Evolutionary conservation across 176 grass and related monocot genomes (phyloP).

Genomic region (Aegilops sharonensis): DNA sequence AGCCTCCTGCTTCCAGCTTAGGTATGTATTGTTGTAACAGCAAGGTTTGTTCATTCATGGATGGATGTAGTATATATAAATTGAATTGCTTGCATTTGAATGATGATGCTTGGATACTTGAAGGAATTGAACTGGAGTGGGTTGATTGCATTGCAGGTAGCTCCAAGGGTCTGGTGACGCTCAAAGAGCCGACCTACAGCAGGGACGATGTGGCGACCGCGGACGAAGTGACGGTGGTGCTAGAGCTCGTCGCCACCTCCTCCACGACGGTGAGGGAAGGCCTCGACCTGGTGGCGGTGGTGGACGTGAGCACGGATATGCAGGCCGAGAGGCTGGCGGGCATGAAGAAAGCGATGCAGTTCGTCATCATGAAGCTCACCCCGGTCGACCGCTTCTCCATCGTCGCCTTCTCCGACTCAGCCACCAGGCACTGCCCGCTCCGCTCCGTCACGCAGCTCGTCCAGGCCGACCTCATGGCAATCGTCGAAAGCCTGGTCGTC

Average conservation of each 20-base stretch:
- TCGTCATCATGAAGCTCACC: conserved; percentile 15
- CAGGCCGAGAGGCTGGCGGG: not conserved
- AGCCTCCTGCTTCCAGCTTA: too few relatives aligned
- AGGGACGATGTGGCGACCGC: not conserved
- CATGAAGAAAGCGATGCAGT: conserved; percentile 6
- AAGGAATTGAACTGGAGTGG: too few relatives aligned
- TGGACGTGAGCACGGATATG: conserved; percentile 10
- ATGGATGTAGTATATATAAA: too few relatives aligned
- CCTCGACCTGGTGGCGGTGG: not conserved
- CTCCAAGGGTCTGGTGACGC: too few relatives aligned
- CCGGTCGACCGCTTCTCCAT: conserved; percentile 30
- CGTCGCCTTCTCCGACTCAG: not conserved
- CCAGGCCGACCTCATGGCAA: not conserved
- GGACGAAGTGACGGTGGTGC: not conserved
- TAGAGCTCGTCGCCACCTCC: conserved; percentile 6
- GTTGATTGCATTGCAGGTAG: too few relatives aligned
- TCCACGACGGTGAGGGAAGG: not conserved
- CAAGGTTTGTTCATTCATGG: too few relatives aligned
- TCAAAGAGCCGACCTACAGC: not conserved
- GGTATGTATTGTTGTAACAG: too few relatives aligned
- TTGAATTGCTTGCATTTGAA: too few relatives aligned
- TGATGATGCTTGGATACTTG: too few relatives aligned
- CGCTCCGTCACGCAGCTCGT: not conserved
- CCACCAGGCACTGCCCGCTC: not conserved
- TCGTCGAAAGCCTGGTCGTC: not conserved